These are phyloP conservation scores for Climacium dendroides DNA, from an alignment of 225 moss, liverwort and hornwort genomes.

Conservation along the genomic window DNA sequence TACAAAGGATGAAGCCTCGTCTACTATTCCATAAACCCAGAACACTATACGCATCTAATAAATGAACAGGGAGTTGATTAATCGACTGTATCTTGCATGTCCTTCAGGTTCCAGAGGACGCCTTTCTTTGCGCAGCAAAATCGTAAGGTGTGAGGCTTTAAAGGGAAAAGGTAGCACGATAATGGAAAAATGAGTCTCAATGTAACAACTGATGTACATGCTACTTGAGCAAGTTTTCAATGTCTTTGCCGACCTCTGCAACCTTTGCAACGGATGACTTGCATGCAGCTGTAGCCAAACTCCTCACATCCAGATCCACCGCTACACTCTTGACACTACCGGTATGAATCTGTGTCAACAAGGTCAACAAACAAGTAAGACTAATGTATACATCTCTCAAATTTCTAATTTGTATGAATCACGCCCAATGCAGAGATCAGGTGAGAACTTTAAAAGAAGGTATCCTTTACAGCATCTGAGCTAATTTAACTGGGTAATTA, in stretches of 20 bases:
- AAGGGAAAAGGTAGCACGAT: neutral
- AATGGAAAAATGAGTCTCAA: slow-evolving; percentile 1
- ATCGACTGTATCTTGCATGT: neutral
- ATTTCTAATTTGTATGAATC: neutral
- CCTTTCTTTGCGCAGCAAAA: neutral
- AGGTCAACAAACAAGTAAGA: neutral
- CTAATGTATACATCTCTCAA: neutral
- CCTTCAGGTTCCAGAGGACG: neutral
- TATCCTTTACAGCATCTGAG: neutral
- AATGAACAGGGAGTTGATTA: neutral
- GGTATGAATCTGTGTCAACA: slow-evolving; percentile 54
- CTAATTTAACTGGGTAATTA: neutral
- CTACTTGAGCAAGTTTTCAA: slow-evolving; percentile 63
- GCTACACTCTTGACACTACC: slow-evolving; percentile 68
- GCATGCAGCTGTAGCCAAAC: slow-evolving; percentile 45
- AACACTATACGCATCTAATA: neutral
- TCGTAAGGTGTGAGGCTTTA: neutral
- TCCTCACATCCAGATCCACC: slow-evolving; percentile 67
- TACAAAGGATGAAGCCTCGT: neutral
- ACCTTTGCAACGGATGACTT: slow-evolving; percentile 64
- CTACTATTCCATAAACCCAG: neutral
- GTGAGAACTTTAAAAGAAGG: neutral
- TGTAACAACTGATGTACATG: neutral
- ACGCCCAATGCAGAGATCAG: neutral
- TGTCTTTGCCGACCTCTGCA: slow-evolving; percentile 81